Evolutionary conservation across 345 rosid species (phyloP), one percentile per base, ranked within the genome.

Genomic region (Salix koriyanagi): DNA sequence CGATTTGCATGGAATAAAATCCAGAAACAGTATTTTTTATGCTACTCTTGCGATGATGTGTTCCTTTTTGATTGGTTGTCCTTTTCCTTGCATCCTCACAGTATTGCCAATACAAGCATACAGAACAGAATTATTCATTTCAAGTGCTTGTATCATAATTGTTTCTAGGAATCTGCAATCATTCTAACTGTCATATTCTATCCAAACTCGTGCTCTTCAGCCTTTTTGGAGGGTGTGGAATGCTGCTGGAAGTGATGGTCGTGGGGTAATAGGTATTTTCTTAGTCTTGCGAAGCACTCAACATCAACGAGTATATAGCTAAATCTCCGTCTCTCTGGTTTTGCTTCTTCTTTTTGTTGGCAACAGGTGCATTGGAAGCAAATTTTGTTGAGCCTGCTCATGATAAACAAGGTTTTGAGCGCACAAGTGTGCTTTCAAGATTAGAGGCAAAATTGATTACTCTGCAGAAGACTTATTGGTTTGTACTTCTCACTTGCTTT

Each of bases 181-280:
- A 46, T 14, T 46, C 16, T 14, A 12, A 46, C 46, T 46, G 52
- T 46, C 52, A 3, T 46, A 12, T 46, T 46, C 4, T 46, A 46
- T 46, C 52, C 6, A 46, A 4, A 46, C 52, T 46, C 52, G 52
- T 46, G 52, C 14, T 15, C 60, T 34, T 70, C 89, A 93, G 94
- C 97, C 98, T 54, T 93, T 89, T 78, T 91, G 92, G 97, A 90
- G 97, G 82, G 88, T 91, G 7, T 90, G 97, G 97, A 90, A 88
- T 82, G 88, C 95, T 74, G 90, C 97, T 14, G 97, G 97, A 50
- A 93, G 97, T 34, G 89, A 84, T 58, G 98, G 98, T 54, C 94
- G 95, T 1, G 92, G 98, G 18, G 90, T 89, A 18, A 89, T 91
- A 79, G 98, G 97, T 84, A 85, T 9, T 28, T 67, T 66, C 65